Conservation (phyloP, 805 yeast species). For the Saturnispora ahearnii region DNA sequence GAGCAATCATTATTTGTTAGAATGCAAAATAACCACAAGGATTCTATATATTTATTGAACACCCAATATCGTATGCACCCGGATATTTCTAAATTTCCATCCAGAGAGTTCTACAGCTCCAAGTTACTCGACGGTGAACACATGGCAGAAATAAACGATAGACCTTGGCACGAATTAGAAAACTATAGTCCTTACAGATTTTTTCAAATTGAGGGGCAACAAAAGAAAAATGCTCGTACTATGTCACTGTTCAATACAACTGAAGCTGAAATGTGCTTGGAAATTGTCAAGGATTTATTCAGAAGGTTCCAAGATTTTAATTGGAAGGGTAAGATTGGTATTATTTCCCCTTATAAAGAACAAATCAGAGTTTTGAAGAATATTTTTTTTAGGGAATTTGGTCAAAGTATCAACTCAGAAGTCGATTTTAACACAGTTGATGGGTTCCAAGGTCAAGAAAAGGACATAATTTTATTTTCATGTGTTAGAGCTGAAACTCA, state of each 20-base stretch:
- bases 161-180: slow-evolving; percentile 64
- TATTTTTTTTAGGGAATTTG: slow-evolving; percentile 51
- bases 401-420: slow-evolving; percentile 49
- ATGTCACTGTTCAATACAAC: slow-evolving; percentile 60
- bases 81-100: slow-evolving; percentile 77
- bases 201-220: slow-evolving; percentile 60
- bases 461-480: slow-evolving; percentile 85
- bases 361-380: slow-evolving; percentile 58
- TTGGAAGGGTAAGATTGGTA: slow-evolving; percentile 70
- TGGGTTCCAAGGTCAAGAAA: slow-evolving; percentile 98
- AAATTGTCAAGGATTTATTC: slow-evolving; percentile 50
- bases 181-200: slow-evolving; percentile 70
- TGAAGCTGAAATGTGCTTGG: slow-evolving; percentile 70
- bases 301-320: slow-evolving; percentile 37
- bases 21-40: slow-evolving; percentile 63
- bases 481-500: slow-evolving; percentile 84
- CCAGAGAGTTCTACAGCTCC: slow-evolving; percentile 69
- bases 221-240: slow-evolving; percentile 53
- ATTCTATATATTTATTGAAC: slow-evolving; percentile 62
- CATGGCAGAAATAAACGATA: slow-evolving; percentile 48
- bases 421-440: slow-evolving; percentile 93
- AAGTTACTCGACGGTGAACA: slow-evolving; percentile 67
- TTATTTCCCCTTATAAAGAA: slow-evolving; percentile 91
- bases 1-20: slow-evolving; percentile 92
- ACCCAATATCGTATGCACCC: slow-evolving; percentile 99